Evolutionary conservation across 768 basidiomycete species (phyloP).

Genomic region (Xerocomellus dryophilus): DNA sequence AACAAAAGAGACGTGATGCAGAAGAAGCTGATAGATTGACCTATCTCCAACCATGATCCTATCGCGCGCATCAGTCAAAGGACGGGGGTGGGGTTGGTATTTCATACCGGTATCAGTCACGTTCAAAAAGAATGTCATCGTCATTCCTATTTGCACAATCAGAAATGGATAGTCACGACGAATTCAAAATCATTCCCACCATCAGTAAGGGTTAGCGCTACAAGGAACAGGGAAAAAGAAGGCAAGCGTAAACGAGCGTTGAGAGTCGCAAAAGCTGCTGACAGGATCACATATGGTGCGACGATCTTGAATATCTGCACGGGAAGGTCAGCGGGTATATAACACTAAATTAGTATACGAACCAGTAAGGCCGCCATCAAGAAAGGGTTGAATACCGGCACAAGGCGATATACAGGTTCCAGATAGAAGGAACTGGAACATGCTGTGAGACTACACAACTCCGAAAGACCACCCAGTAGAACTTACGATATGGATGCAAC

Average conservation of each 20-base stretch:
- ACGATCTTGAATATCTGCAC: conserved; percentile 77
- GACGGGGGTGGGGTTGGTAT: not conserved
- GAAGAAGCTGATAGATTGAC: conserved; percentile 85
- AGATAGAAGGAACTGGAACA: conserved; percentile 70
- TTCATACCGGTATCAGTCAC: conserved; percentile 72
- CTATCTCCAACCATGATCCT: conserved; percentile 89
- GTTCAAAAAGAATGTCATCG: conserved; percentile 77
- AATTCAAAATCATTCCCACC: conserved; percentile 8
- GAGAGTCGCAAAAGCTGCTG: conserved; percentile 64
- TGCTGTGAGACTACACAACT: not conserved
- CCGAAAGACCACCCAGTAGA: not conserved
- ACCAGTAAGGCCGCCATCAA: conserved; percentile 75
- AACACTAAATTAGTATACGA: conserved; percentile 11
- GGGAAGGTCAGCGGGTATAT: not conserved
- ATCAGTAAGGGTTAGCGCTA: conserved; percentile 59
- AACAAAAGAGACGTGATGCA: conserved; percentile 77
- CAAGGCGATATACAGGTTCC: conserved; percentile 82
- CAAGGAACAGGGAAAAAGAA: conserved; percentile 76
- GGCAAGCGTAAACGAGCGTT: conserved; percentile 67
- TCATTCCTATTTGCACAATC: conserved; percentile 55
- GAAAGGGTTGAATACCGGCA: conserved; percentile 84
- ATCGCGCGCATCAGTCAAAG: conserved; percentile 7
- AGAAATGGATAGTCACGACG: not conserved
- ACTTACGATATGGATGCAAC: conserved; percentile 82
- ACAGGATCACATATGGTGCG: conserved; percentile 74